phyloP scores from a whole-genome alignment of 371 early-diverging fungal species.

The Coemansia sp. region DNA sequence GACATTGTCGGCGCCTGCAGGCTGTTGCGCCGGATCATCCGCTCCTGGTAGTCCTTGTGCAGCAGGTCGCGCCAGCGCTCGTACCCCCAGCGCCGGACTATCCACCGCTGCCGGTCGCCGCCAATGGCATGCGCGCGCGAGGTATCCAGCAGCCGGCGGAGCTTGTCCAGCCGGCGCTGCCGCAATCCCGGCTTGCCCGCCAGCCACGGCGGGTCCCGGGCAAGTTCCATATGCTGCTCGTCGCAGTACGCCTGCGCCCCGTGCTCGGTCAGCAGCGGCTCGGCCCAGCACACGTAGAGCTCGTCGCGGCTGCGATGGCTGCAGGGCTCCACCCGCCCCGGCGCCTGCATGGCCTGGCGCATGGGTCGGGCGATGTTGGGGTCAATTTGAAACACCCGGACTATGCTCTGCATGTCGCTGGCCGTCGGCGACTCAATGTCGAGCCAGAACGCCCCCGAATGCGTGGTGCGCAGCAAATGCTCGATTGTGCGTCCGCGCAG shows the following conservation, averaged over 20 bases:
- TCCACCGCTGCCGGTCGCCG: neutral
- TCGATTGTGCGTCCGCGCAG: slow-evolving; percentile 4
- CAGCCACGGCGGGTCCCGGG: neutral
- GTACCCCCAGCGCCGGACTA: slow-evolving; percentile 1
- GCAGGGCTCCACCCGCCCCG: neutral
- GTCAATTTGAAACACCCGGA: neutral
- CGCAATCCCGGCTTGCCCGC: neutral
- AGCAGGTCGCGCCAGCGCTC: neutral
- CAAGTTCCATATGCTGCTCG: neutral
- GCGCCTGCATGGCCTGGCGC: neutral
- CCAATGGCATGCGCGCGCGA: neutral
- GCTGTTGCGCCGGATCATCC: neutral
- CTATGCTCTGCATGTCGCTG: neutral
- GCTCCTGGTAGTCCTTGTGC: neutral
- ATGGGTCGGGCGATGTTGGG: neutral
- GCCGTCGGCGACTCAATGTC: slow-evolving; percentile 1
- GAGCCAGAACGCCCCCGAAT: neutral
- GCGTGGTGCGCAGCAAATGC: neutral
- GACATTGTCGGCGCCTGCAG: neutral
- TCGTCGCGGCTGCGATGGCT: neutral
- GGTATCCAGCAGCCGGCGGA: neutral
- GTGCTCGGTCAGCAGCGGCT: neutral
- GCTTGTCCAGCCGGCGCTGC: neutral
- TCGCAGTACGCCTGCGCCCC: too few species aligned
- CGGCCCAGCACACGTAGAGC: slow-evolving; percentile 8